These are phyloP conservation scores for Clathrus columnatus DNA, from an alignment of 768 basidiomycete genomes.

Conservation along the genomic window DNA sequence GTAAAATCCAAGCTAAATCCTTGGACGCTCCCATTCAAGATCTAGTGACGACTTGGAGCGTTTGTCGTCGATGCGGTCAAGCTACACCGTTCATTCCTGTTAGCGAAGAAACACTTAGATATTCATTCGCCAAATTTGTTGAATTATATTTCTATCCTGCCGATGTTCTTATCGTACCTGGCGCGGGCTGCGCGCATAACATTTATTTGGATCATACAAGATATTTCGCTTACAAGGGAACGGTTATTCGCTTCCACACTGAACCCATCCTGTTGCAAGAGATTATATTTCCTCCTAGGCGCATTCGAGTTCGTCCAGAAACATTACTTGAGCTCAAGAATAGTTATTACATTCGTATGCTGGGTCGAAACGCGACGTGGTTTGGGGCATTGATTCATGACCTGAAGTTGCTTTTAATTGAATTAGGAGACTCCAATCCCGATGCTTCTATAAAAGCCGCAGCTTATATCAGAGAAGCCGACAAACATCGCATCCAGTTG, in stretches of 20 bases:
- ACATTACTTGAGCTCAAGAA: slow-evolving; percentile 87
- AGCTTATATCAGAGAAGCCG: slow-evolving; percentile 59
- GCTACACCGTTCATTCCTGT: slow-evolving; percentile 84
- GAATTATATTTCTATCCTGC: slow-evolving; percentile 95
- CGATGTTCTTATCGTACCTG: slow-evolving; percentile 74
- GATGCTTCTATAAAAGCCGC: slow-evolving; percentile 46
- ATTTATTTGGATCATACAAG: slow-evolving; percentile 89
- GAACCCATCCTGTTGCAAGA: slow-evolving; percentile 80
- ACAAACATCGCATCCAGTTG: slow-evolving; percentile 61
- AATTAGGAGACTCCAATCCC: slow-evolving; percentile 69
- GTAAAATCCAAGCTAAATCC: slow-evolving; percentile 53
- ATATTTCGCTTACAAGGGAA: slow-evolving; percentile 76
- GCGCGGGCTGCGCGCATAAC: slow-evolving; percentile 89
- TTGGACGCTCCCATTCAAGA: slow-evolving; percentile 47
- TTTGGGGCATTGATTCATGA: slow-evolving; percentile 70
- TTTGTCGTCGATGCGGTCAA: slow-evolving; percentile 68
- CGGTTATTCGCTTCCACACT: slow-evolving; percentile 83
- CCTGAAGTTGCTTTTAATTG: slow-evolving; percentile 66
- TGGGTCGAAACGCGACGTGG: slow-evolving; percentile 64
- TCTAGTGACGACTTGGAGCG: slow-evolving; percentile 84
- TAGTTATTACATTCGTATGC: slow-evolving; percentile 71
- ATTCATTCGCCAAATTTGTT: slow-evolving; percentile 93
- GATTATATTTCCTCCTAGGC: slow-evolving; percentile 80
- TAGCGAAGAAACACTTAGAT: slow-evolving; percentile 85
- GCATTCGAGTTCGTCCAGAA: slow-evolving; percentile 78